Evolutionary conservation across 768 basidiomycete species (phyloP), one percentile per base, ranked within the genome.

Genomic region (Suillus brevipes): DNA sequence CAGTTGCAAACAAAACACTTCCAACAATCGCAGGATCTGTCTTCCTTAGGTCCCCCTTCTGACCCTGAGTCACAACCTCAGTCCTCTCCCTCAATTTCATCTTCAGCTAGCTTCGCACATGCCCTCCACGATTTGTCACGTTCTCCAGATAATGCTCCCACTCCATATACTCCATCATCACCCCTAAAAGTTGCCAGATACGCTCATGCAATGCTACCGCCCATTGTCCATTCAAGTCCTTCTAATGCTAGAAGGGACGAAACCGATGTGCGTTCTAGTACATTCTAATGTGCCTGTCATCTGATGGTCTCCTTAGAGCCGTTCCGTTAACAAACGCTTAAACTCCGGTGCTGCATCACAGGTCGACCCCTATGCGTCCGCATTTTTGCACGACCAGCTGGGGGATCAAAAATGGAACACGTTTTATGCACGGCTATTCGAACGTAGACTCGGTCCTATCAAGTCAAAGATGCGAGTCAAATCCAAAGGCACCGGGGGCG

Each of bases 401-500:
- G 82, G 82, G 63, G 73, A 76, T 28, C 74, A 76, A 36, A 81
- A 78, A 67, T 83, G 81, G 82, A 69, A 74, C 42, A 82, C 80
- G 56, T 84, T 83, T 63, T 80, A 80, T 58, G 79, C 83, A 37
- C 79, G 82, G 7, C 72, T 83, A 14, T 83, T 82, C 42, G 82
- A 83, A 70, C 77, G 81, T 50, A 79, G 83, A 60, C 70, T 80
- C 1, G 79, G 81, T 25, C 77, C 74, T 61, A 72, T 76, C 67
- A 83, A 78, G 69, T 72, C 75, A 57, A 78, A 78, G 69, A 65
- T 74, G 55, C 78, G 78, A 40, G 66, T 68, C 56, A 76, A 73
- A 70, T 65, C 62, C 38, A 77, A 78, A 69, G 69, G 68, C 34
- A 12, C 69, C n/a, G 57, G 57, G 25, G 58, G 58, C 40, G 70